Percentiles rank a stretch among this genome's conserved stretches.
phyloP scores from a whole-genome alignment of 2,329 filamentous ascomycete genomes.

The Beauveria rudraprayagi region DNA sequence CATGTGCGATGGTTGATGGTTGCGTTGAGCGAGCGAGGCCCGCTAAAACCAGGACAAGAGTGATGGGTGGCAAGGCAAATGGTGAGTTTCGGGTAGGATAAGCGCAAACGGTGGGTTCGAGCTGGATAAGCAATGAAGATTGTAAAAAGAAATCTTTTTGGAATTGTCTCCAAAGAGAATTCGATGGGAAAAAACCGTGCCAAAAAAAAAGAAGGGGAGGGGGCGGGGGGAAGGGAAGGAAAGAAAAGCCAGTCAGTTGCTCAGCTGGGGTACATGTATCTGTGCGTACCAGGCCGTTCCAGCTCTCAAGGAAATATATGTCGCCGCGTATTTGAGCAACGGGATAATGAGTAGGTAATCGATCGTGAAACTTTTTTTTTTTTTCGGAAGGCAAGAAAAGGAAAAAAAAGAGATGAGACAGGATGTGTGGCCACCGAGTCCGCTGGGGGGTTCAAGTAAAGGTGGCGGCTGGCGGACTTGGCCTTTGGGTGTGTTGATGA shows the following conservation, averaged over 20 bases:
- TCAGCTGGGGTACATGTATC: not conserved
- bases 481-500: no score
- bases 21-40: conserved; percentile 1
- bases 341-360: no score
- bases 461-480: no score
- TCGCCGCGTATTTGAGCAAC: not conserved
- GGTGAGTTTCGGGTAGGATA: not conserved
- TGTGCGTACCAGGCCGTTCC: not conserved
- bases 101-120: not conserved
- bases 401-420: no score
- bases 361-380: no score
- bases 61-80: no score
- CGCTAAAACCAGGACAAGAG: not conserved
- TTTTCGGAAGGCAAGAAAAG: no score
- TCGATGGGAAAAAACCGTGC: not conserved
- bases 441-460: no score
- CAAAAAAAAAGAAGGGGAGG: not conserved
- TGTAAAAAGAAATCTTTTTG: no score
- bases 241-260: not conserved
- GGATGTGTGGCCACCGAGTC: no score
- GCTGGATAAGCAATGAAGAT: no score
- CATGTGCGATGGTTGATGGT: not conserved
- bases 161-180: not conserved
- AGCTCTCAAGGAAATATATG: no score
- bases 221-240: not conserved